phyloP scores from a whole-genome alignment of 345 rosid species.

The Bruguiera gymnorhiza region DNA sequence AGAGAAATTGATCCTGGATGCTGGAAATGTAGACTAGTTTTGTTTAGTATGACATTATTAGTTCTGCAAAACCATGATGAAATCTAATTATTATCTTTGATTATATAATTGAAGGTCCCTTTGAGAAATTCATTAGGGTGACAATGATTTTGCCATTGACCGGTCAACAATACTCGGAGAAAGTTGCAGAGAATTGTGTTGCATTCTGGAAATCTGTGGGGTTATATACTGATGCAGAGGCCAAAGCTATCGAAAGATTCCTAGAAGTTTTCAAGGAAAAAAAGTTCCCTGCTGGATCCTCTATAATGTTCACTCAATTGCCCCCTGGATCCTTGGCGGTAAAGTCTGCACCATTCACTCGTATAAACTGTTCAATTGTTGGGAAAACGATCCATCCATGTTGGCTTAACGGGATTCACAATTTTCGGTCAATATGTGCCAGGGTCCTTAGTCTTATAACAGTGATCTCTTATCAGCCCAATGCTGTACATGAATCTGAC shows the following conservation, averaged over 20 bases:
- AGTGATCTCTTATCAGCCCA: too few species aligned
- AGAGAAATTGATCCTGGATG: too few species aligned
- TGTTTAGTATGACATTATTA: too few species aligned
- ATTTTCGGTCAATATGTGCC: too few species aligned
- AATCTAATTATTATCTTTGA: neutral
- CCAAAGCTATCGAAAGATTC: constrained; percentile 61
- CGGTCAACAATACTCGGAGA: constrained; percentile 66
- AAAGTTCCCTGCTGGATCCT: constrained; percentile 62
- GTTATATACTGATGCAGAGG: constrained; percentile 63
- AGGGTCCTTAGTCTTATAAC: too few species aligned
- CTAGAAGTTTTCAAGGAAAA: constrained; percentile 52
- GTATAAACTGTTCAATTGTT: too few species aligned
- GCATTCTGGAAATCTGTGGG: constrained; percentile 68
- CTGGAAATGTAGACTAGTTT: too few species aligned
- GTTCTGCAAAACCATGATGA: too few species aligned
- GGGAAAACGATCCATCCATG: too few species aligned
- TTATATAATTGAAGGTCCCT: constrained; percentile 39
- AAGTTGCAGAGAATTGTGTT: constrained; percentile 72
- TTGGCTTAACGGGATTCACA: too few species aligned
- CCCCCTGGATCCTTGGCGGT: constrained; percentile 57
- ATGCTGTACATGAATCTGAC: too few species aligned
- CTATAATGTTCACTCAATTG: constrained; percentile 61
- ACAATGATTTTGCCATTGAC: constrained; percentile 63
- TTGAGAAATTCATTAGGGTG: constrained; percentile 60
- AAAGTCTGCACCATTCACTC: neutral